Base-by-base conservation (phyloP, 495 filamentous ascomycete genomes). In the Hypomontagnella monticulosa region DNA sequence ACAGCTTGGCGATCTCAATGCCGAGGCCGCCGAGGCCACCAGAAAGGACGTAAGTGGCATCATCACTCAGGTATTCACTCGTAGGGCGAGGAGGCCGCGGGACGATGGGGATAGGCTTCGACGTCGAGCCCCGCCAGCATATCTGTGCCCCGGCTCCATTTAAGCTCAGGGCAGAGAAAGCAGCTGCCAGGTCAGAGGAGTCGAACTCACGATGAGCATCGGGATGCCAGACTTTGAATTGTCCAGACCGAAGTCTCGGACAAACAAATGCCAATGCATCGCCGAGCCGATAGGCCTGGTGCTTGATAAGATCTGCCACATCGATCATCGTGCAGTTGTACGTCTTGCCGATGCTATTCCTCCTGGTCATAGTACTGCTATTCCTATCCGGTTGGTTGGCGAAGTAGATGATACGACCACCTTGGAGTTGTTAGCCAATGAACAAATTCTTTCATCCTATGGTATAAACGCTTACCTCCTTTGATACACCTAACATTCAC, bases 11-110 rank as follows among this genome's bases (percentile, higher is more conserved):
- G 15, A 67, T 48, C 41, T 63, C 64, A 4, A 67, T 27, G 6
- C 64, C 64, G 14, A 83, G 62, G 12, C 78, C 79, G 8, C 80
- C 80, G 4, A 78, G 57, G 5, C 79, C 79, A 38, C 80, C 80
- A 4, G 71, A 67, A 9, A 83, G 57, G 7, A 81, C 36, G 33
- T 81, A 82, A 1, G 76, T 77, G 0, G 68, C 70, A 67, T 59
- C 50, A 41, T 33, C n/a, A 1, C 27, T 61, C 54, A 57, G 71
- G 23, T 47, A 58, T 55, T 54, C 43, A 10, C 49, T 64, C 9
- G 37, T 46, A 44, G 65, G 42, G 16, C 37, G 42, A 46, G 14
- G 52, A 20, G 48, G 32, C 27, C 9, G 46, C 15, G 59, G 18
- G 4, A 63, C 20, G 23, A 63, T 61, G 4, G 43, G 34, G 10